Base-by-base conservation (phyloP, 805 yeast species). In the Komagataella mondaviorum region DNA sequence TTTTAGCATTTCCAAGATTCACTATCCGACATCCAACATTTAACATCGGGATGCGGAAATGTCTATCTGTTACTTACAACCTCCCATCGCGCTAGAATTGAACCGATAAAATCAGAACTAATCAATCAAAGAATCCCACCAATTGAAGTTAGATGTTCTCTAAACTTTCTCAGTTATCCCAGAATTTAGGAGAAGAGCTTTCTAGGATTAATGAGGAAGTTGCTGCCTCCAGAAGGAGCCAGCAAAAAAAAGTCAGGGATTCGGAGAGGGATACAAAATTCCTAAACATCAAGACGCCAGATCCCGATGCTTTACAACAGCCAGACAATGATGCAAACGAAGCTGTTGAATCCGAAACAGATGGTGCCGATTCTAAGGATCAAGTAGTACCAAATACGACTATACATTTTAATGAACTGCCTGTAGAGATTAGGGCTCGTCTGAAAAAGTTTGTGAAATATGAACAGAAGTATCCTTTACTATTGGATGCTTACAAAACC, bases 401-500 rank as follows among this genome's bases (percentile, higher is more conserved):
- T 45, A 50, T 74, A 6, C 68, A 51, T 39, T 54, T 52, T 6
- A 45, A 69, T n/a, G 73, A 72, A 2, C 61, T 85, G 39, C 79
- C 88, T 0, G 73, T 76, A 2, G 79, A 76, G 4, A 66, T 88
- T 16, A 75, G 76, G 53, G 66, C 80, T 5, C 85, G 83, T 59
- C 65, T 89, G 64, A 75, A 75, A 52, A 90, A 88, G 68, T 87
- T 85, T 60, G 79, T 75, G 52, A 89, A 88, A 63, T 91, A 90
- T 64, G 98, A 91, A 63, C 85, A 84, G 49, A 89, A 88, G 63
- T 91, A 93, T 62, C 99, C 99, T 0, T 69, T 80, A 46, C 70
- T 91, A 14, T 73, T 89, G 49, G 84, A 84, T 47, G 96, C 98
- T 0, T 93, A 88, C 68, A 86, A 88, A 60, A 69, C 74, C 1